A percentile compares a stretch with the other conserved stretches of the same genome.
Evolutionary conservation across 2,329 filamentous ascomycete genomes (phyloP).

Genomic region (Alternaria dauci): DNA sequence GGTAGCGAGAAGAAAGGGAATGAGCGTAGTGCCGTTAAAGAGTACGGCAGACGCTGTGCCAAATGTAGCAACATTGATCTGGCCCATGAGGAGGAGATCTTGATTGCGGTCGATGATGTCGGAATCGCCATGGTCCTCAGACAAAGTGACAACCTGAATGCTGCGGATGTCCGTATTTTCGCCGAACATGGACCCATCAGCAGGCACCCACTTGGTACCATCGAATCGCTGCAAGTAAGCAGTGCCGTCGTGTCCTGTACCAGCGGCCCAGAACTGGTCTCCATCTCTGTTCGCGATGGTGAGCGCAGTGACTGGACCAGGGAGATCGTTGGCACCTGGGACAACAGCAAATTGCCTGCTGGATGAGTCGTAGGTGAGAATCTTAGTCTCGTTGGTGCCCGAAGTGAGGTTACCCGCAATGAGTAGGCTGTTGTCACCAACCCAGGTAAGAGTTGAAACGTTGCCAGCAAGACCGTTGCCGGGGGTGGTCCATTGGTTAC

Average conservation of each 20-base stretch:
- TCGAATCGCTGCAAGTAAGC: slow-evolving; percentile 85
- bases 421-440: slow-evolving; percentile 73
- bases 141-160: slow-evolving; percentile 81
- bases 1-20: slow-evolving; percentile 82
- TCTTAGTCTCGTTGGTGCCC: slow-evolving; percentile 69
- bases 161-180: slow-evolving; percentile 74
- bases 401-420: slow-evolving; percentile 79
- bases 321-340: slow-evolving; percentile 69
- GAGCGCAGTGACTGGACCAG: slow-evolving; percentile 81
- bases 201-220: slow-evolving; percentile 72
- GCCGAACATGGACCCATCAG: slow-evolving; percentile 65
- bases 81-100: slow-evolving; percentile 83
- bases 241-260: slow-evolving; percentile 71
- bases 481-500: slow-evolving; percentile 80
- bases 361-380: slow-evolving; percentile 77
- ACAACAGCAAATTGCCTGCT: slow-evolving; percentile 72
- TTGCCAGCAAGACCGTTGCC: slow-evolving; percentile 75
- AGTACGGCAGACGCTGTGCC: slow-evolving; percentile 85
- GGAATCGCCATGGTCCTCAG: slow-evolving; percentile 70
- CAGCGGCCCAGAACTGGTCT: slow-evolving; percentile 82
- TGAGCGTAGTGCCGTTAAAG: slow-evolving; percentile 82
- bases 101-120: slow-evolving; percentile 72
- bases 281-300: slow-evolving; percentile 76
- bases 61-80: slow-evolving; percentile 76
- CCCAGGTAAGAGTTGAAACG: slow-evolving; percentile 79